Evolutionary conservation across 1,139 yeast species (phyloP), one percentile per base, ranked within the genome.

Genomic region (Blastobotrys petasosporus): DNA sequence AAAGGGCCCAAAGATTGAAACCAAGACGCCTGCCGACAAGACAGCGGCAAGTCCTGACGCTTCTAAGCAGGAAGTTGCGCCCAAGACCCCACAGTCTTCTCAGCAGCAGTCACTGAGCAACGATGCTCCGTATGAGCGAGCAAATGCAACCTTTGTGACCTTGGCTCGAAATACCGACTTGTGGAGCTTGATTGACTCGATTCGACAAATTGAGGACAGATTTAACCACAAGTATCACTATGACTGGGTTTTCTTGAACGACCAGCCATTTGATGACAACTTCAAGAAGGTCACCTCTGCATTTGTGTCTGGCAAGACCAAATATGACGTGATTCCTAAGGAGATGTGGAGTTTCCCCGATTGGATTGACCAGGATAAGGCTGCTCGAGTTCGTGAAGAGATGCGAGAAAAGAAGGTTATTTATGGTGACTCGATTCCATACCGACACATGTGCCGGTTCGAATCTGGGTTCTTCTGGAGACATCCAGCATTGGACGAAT

Each of bases 401-500:
- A 71, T 79, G 69, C 66, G 77, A 64, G 71, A 54, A 62, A 64
- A 46, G 64, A 67, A 51, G 62, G 70, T 83, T 49, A 77, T 80
- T 39, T 84, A 85, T 62, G 94, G 85, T 1, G 85, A 74, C 44
- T 73, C 79, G 1, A 80, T 76, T 56, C 73, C 81, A 37, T 84
- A 85, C 62, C 74, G 92, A 29, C 90, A 82, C 68, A 88, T 90
- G 97, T 90, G 97, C 68, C 80, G 97, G 66, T 90, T 74, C 61
- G 95, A 88, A 67, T 82, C 94, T 36, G 97, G 97, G 0, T 87
- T 88, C 67, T 88, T 90, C 72, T 88, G 80, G 76, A 76, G 87
- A 67, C 94, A 85, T 60, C 80, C 79, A 46, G 65, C 82, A 37
- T 66, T 87, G 71, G 75, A 74, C 51, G 81, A 82, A 42, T 87